Conservation (phyloP, 2,329 filamentous ascomycete species). For the Arachnomyces sp. region DNA sequence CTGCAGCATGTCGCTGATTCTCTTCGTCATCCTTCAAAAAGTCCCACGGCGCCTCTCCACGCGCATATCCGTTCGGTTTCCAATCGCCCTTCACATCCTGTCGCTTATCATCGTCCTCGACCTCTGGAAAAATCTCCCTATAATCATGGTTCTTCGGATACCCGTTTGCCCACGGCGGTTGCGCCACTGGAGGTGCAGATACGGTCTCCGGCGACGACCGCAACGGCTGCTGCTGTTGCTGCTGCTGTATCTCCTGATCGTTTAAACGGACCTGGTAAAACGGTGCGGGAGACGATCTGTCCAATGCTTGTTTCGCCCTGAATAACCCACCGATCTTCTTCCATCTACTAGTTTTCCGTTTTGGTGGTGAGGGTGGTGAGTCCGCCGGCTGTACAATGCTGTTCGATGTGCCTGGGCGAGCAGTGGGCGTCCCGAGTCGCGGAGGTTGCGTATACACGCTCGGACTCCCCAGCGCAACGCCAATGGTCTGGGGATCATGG, state of each 20-base stretch:
- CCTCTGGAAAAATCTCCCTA: too few species aligned
- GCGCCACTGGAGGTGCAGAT: too few species aligned
- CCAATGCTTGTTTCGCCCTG: conserved; percentile 28
- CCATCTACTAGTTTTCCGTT: conserved; percentile 38
- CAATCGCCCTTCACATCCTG: too few species aligned
- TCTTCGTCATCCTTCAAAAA: too few species aligned
- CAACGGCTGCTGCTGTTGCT: conserved; percentile 2
- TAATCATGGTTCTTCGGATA: too few species aligned
- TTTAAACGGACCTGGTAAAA: conserved; percentile 23
- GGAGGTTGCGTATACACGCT: conserved; percentile 29
- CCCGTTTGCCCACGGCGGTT: too few species aligned
- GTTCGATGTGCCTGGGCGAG: not conserved
- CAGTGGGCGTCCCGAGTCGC: conserved; percentile 7
- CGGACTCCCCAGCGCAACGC: conserved; percentile 68
- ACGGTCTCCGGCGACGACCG: not conserved
- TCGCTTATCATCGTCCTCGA: too few species aligned
- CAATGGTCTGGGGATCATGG: conserved; percentile 45
- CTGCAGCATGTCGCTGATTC: conserved; percentile 1
- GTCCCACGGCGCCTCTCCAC: too few species aligned
- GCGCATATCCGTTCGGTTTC: too few species aligned
- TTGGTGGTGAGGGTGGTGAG: conserved; percentile 11
- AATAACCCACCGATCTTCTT: conserved; percentile 40
- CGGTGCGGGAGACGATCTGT: not conserved
- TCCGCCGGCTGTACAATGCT: not conserved
- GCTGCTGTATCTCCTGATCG: conserved; percentile 13